Base-by-base conservation (phyloP, 805 yeast genomes). In the Metschnikowia colocasiae region DNA sequence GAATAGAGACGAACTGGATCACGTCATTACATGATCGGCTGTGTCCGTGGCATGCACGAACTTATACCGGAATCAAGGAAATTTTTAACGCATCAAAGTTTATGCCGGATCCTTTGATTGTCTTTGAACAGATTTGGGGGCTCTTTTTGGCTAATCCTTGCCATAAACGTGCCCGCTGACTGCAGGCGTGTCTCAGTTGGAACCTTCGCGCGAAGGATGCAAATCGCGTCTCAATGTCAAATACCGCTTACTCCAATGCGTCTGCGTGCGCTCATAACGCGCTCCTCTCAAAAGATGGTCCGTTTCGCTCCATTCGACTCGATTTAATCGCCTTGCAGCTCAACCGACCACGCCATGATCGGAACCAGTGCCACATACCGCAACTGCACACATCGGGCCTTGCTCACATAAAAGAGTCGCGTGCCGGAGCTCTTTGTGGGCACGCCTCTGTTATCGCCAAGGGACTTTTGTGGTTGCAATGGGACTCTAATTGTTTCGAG, bases 181-280 rank as follows among this genome's bases (percentile, higher is more conserved):
- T 39, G 42, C 34, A 39, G 42, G 25, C 33, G 34, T 39, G 42
- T 39, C 42, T 39, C 25, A 18, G 12, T 20, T 29, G 12, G 40
- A 33, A 18, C 18, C 9, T 36, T 36, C 34, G 42, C 42, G 42
- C 40, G 20, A 36, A 15, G 23, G 42, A 20, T 39, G 42, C 42
- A 39, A 39, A 39, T 39, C 42, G 42, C 42, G 42, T 39, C 42
- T 39, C 34, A 29, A 18, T 12, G 29, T 16, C 30, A 20, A 36
- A n/a, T 25, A 35, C 18, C 30, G 38, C 38, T 35, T 35, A 35
- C 27, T 35, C 38, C 13, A 20, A 4, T 34, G n/a, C 23, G 23
- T 7, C 18, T 8, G 38, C 38, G 20, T 9, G 41, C 31, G 42
- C 42, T 39, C 42, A 29, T 39, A 39, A 39, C 42, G 33, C 34